Conservation (phyloP, 805 yeast species). For the Naumovozyma castellii region DNA sequence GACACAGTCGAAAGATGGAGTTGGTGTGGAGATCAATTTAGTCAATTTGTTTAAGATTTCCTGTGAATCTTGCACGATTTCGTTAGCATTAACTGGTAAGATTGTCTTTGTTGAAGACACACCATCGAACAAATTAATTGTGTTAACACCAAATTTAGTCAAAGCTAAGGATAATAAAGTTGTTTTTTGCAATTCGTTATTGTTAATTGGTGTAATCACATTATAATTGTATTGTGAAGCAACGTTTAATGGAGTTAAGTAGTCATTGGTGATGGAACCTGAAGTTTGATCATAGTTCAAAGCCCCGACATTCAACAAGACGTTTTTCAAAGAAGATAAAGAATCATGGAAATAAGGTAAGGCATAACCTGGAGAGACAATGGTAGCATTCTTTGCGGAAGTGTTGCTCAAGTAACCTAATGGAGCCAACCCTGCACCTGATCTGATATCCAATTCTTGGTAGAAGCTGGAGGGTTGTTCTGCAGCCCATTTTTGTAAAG, state of each 20-base stretch:
- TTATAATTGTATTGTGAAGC: conserved; percentile 59
- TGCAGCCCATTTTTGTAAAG: conserved; percentile 48
- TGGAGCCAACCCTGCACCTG: conserved; percentile 75
- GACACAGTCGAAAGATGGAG: conserved; percentile 19
- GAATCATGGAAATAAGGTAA: conserved; percentile 59
- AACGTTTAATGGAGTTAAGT: conserved; percentile 47
- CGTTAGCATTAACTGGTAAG: conserved; percentile 8
- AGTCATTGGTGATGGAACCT: conserved; percentile 52
- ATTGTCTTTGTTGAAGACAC: conserved; percentile 33
- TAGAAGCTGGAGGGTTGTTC: conserved; percentile 9
- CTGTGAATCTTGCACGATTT: conserved; percentile 6
- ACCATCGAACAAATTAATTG: conserved; percentile 75
- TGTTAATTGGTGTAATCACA: conserved; percentile 56
- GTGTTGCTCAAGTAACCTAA: conserved; percentile 51
- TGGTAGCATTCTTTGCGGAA: conserved; percentile 8
- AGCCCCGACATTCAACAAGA: conserved; percentile 68
- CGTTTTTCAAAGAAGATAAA: conserved; percentile 38
- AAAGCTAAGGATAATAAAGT: conserved; percentile 55
- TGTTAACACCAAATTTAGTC: conserved; percentile 35
- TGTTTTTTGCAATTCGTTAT: conserved; percentile 57
- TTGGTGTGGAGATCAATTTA: conserved; percentile 6
- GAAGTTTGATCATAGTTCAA: conserved; percentile 52
- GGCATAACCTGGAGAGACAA: conserved; percentile 57
- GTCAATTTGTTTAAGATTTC: conserved; percentile 8
- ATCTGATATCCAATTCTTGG: conserved; percentile 53